Percentiles rank a stretch among this genome's conserved stretches.
These are phyloP conservation scores for Nicotiana rustica DNA, from an alignment of 305 asterid genomes.

Conservation along the genomic window DNA sequence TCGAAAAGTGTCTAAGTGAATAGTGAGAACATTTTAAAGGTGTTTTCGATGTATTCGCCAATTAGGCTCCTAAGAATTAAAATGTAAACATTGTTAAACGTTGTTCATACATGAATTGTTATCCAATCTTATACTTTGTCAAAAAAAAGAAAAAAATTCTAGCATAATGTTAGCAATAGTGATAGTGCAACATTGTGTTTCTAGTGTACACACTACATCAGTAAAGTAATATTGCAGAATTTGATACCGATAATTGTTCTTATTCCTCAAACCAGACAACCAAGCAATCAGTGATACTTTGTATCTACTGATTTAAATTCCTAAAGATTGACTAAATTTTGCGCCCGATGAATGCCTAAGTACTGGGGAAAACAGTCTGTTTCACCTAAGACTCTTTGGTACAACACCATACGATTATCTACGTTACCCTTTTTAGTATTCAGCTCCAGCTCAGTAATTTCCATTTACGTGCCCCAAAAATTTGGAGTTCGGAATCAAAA, in stretches of 20 bases:
- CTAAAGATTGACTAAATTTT: not conserved
- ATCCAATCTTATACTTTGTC: too few relatives aligned
- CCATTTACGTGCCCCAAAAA: not conserved
- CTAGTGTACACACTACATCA: not conserved
- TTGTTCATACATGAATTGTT: too few relatives aligned
- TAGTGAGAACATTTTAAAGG: too few relatives aligned
- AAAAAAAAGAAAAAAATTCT: not conserved
- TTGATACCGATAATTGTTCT: not conserved
- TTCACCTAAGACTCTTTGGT: not conserved
- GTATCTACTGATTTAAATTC: not conserved
- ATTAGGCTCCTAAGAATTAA: not conserved
- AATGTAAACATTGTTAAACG: too few relatives aligned
- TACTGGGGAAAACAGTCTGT: not conserved
- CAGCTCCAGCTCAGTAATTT: constrained; percentile 28
- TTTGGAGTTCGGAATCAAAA: too few relatives aligned
- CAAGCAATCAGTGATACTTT: too few relatives aligned
- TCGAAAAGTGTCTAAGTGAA: too few relatives aligned
- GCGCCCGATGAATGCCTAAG: not conserved
- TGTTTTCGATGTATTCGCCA: too few relatives aligned
- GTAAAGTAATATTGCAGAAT: not conserved
- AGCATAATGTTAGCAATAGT: not conserved
- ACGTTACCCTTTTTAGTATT: not conserved
- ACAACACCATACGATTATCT: not conserved
- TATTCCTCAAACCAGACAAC: not conserved
- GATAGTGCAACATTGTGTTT: too few relatives aligned